phyloP scores from a whole-genome alignment of 202 grass and related monocot genomes.

The Elaeis oleifera region DNA sequence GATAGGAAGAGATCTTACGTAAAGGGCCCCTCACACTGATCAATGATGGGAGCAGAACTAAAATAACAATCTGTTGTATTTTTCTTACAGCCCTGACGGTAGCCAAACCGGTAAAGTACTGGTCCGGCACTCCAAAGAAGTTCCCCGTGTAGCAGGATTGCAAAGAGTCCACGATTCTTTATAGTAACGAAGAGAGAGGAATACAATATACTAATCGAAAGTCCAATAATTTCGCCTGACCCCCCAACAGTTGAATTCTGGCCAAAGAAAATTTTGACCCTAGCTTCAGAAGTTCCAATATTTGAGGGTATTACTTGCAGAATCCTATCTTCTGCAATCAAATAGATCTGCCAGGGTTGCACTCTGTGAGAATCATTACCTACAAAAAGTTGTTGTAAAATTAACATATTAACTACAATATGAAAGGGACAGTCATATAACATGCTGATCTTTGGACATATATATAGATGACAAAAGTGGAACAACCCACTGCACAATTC shows the following conservation, averaged over 20 bases:
- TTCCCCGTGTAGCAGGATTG: conserved; percentile 33
- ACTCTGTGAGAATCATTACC: background rate
- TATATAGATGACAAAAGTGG: too few species aligned
- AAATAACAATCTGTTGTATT: conserved; percentile 62
- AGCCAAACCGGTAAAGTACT: conserved; percentile 27
- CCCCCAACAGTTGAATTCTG: conserved; percentile 28
- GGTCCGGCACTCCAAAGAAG: conserved; percentile 64
- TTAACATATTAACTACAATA: background rate
- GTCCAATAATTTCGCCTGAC: conserved; percentile 55
- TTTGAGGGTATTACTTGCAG: conserved; percentile 47
- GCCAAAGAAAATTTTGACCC: conserved; percentile 44
- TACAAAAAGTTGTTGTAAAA: background rate
- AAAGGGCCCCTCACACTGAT: conserved; percentile 52
- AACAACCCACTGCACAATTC: too few species aligned
- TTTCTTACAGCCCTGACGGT: conserved; percentile 43
- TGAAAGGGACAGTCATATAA: background rate
- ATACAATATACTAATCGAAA: conserved; percentile 33
- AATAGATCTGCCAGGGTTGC: conserved; percentile 47
- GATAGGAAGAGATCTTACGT: conserved; percentile 46
- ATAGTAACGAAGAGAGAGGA: conserved; percentile 55
- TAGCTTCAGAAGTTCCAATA: conserved; percentile 16
- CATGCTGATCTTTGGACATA: too few species aligned
- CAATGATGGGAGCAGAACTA: conserved; percentile 56
- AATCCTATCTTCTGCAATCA: conserved; percentile 61
- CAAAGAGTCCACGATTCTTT: conserved; percentile 51